Conservation (phyloP, 129 eudicot species). For the Lonicera japonica region DNA sequence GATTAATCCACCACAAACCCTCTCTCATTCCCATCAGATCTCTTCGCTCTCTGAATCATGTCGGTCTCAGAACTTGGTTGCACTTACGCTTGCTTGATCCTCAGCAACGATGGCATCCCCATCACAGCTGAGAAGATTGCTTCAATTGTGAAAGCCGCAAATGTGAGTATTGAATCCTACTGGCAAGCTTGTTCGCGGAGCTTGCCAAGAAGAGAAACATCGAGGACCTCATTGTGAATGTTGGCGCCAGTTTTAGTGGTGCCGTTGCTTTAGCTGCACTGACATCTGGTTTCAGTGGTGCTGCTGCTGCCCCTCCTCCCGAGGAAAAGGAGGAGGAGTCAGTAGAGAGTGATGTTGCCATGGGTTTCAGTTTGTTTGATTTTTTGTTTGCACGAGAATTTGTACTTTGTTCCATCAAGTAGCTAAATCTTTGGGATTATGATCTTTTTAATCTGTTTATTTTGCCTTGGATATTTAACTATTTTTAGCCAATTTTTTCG, state of each 20-base stretch:
- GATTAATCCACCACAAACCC: too few relatives aligned
- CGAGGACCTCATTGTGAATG: constrained; percentile 22
- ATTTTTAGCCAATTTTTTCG: too few relatives aligned
- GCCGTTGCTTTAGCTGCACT: not conserved
- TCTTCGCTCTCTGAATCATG: not conserved
- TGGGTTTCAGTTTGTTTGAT: constrained; percentile 2
- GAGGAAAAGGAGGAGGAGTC: constrained; percentile 15
- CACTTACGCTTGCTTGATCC: constrained; percentile 21
- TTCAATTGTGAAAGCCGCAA: constrained; percentile 9
- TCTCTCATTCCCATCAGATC: too few relatives aligned
- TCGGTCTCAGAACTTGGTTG: constrained; percentile 22
- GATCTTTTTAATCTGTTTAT: too few relatives aligned
- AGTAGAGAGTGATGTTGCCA: not conserved
- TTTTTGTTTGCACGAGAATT: too few relatives aligned
- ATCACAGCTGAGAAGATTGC: constrained; percentile 23
- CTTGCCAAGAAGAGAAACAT: constrained; percentile 13
- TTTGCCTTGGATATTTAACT: too few relatives aligned
- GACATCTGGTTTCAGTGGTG: constrained; percentile 5
- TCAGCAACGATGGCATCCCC: constrained; percentile 26
- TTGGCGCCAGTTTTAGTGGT: constrained; percentile 12
- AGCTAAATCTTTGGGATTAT: too few relatives aligned
- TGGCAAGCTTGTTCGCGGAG: constrained; percentile 23
- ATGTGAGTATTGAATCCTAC: constrained; percentile 11
- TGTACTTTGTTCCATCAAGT: too few relatives aligned
- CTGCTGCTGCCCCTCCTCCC: not conserved